Percentiles rank a stretch among this genome's conserved stretches.
Evolutionary conservation across 495 filamentous ascomycete species (phyloP).

Genomic region (Penicillium macrosclerotiorum): DNA sequence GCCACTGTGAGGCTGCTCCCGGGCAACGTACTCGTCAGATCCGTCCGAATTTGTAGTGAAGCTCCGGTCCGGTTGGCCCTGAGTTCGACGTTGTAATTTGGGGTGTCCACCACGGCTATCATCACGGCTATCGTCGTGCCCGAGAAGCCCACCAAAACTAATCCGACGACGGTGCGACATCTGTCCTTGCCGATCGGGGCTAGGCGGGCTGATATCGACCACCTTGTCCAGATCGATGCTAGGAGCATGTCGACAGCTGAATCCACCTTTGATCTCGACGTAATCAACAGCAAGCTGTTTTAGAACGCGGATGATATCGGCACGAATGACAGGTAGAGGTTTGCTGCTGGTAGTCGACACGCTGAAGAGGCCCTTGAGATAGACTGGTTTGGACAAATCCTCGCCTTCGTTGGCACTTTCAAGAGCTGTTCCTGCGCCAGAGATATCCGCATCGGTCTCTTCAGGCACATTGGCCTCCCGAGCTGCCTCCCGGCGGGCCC

Average conservation of each 20-base stretch:
- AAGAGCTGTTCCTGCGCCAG: conserved; percentile 44
- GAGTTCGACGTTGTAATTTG: conserved; percentile 34
- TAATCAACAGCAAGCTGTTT: conserved; percentile 85
- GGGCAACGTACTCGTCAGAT: conserved; percentile 67
- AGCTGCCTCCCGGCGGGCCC: conserved; percentile 63
- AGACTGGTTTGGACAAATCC: conserved; percentile 80
- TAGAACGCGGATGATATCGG: conserved; percentile 89
- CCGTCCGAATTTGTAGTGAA: conserved; percentile 74
- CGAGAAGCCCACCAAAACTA: conserved; percentile 73
- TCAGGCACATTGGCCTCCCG: conserved; percentile 72
- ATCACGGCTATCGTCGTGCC: conserved; percentile 54
- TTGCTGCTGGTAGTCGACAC: conserved; percentile 95
- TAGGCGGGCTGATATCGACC: conserved; percentile 54
- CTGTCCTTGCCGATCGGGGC: conserved; percentile 51
- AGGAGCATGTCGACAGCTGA: conserved; percentile 81
- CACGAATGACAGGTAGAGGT: conserved; percentile 76
- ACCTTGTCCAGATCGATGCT: conserved; percentile 84
- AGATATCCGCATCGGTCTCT: conserved; percentile 67
- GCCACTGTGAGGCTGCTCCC: conserved; percentile 30
- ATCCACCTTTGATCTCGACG: conserved; percentile 89
- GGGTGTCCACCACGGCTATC: conserved; percentile 29
- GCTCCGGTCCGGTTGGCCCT: conserved; percentile 60
- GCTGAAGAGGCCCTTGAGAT: conserved; percentile 95
- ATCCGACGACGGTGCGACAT: conserved; percentile 72
- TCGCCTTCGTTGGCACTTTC: conserved; percentile 56